Base-by-base conservation (phyloP, 2,329 filamentous ascomycete species). In the Hirsutella thompsonii region DNA sequence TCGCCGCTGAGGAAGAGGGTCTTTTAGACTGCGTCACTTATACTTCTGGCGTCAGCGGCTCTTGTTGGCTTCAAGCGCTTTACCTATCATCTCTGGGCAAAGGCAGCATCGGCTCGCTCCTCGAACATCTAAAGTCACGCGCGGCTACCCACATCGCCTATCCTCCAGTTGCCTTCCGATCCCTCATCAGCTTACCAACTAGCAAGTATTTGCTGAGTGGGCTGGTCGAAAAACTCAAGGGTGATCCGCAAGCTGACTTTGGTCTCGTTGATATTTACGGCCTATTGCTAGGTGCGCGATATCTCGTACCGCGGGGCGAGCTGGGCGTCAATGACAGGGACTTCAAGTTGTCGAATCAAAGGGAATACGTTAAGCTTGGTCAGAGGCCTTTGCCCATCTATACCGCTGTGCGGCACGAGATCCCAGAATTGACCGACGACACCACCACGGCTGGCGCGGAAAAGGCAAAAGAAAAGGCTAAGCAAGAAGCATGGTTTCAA, bases 11-110 rank as follows among this genome's bases (percentile, higher is more conserved):
- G 44, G 83, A 95, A 56, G 83, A 84, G 43, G 92, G 92, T 0
- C 67, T 98, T 0, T 93, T 94, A 57, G 89, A 95, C 60, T 96
- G 92, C 56, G 74, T 86, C 10, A 96, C 89, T 2, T 98, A 98
- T 55, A 94, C 88, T 1, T 87, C 90, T 5, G 92, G 92, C 1
- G 92, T 98, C 38, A 95, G 88, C 55, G 92, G 92, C 0, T 93
- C 85, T 47, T 96, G 92, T 59, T 98, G 92, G 92, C 70, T 96
- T 5, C 90, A 96, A 58, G 72, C 84, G 0, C 69, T 98, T 4
- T 94, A 85, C 56, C 80, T 92, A 54, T 59, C 60, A 4, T 85
- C 86, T 1, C 72, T 96, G 42, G 73, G 81, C 0, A 69, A 72
- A 14, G 76, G 79, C 41, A 77, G 75, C 46, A 75, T 94, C 49